phyloP scores from a whole-genome alignment of 352 stramenopile species.

The Phytophthora lateralis region DNA sequence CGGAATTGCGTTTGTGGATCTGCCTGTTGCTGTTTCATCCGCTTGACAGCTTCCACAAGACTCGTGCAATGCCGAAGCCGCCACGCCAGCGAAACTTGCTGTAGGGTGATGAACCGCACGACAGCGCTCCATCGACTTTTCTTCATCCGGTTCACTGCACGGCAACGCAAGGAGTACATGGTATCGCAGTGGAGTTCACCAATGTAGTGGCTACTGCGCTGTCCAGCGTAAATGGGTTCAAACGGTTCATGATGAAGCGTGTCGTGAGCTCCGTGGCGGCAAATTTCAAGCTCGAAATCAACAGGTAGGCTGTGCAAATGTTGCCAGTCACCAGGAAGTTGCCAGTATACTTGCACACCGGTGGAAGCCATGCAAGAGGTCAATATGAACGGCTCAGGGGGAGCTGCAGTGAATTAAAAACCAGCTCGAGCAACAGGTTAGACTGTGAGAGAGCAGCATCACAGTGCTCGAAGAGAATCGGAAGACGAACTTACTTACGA shows the following conservation, averaged over 20 bases:
- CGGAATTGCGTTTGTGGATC: constrained; percentile 39
- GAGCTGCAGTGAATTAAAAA: constrained; percentile 35
- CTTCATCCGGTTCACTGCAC: constrained; percentile 51
- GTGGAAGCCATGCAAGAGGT: constrained; percentile 49
- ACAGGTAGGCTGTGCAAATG: constrained; percentile 42
- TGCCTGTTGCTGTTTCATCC: constrained; percentile 33
- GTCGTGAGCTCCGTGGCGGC: constrained; percentile 28
- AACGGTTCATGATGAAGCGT: constrained; percentile 39
- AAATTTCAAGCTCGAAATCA: constrained; percentile 64
- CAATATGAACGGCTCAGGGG: constrained; percentile 62
- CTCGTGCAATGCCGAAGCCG: constrained; percentile 54
- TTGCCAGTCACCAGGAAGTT: constrained; percentile 52
- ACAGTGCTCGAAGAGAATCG: neutral
- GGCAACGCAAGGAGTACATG: constrained; percentile 61
- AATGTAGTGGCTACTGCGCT: constrained; percentile 39
- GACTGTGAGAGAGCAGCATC: neutral
- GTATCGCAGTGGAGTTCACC: constrained; percentile 35
- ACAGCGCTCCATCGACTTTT: constrained; percentile 59
- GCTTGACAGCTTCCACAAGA: constrained; percentile 49
- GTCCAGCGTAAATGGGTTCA: constrained; percentile 44
- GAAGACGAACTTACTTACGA: constrained; percentile 65
- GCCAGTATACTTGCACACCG: constrained; percentile 63
- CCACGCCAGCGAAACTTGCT: constrained; percentile 61
- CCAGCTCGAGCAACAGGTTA: neutral
- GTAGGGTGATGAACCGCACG: constrained; percentile 56